Evolutionary conservation across 2,329 filamentous ascomycete species (phyloP).

Genomic region (Colletotrichum sidae): DNA sequence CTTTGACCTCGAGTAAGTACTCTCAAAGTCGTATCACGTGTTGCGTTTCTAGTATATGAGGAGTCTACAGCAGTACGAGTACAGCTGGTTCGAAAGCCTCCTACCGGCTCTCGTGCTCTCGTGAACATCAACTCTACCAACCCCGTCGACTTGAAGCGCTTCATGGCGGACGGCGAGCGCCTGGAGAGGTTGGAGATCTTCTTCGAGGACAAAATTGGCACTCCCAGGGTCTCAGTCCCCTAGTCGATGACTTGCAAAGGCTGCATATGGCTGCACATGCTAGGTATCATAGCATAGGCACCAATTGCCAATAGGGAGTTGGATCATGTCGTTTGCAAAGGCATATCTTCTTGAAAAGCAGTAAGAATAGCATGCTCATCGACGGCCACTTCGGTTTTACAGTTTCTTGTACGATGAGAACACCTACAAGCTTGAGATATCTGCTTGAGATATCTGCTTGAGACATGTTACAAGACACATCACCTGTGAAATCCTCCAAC

Average conservation of each 20-base stretch:
- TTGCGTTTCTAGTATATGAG: conserved; percentile 7
- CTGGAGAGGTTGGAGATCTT: conserved; percentile 55
- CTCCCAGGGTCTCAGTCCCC: conserved; percentile 54
- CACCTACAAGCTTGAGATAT: too few relatives aligned
- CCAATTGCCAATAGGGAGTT: too few relatives aligned
- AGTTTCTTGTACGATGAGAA: too few relatives aligned
- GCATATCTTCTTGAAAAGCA: too few relatives aligned
- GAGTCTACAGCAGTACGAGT: conserved; percentile 54
- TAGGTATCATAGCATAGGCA: too few relatives aligned
- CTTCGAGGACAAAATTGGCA: conserved; percentile 56
- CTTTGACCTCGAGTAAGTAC: conserved; percentile 59
- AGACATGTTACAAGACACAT: too few relatives aligned
- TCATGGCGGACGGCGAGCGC: conserved; percentile 53
- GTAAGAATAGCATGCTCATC: too few relatives aligned
- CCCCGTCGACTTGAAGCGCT: conserved; percentile 51
- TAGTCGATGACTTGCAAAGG: conserved; percentile 41
- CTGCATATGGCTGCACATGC: too few relatives aligned
- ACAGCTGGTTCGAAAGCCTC: conserved; percentile 57
- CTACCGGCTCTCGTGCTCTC: conserved; percentile 45
- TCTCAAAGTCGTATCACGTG: neutral
- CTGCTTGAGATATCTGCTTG: accelerated
- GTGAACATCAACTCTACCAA: conserved; percentile 48
- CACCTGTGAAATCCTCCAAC: too few relatives aligned
- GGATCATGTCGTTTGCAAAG: too few relatives aligned
- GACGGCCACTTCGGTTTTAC: too few relatives aligned